These are phyloP conservation scores for Pestalotiopsis sp. DNA, from an alignment of 2,329 filamentous ascomycete genomes.

Conservation along the genomic window DNA sequence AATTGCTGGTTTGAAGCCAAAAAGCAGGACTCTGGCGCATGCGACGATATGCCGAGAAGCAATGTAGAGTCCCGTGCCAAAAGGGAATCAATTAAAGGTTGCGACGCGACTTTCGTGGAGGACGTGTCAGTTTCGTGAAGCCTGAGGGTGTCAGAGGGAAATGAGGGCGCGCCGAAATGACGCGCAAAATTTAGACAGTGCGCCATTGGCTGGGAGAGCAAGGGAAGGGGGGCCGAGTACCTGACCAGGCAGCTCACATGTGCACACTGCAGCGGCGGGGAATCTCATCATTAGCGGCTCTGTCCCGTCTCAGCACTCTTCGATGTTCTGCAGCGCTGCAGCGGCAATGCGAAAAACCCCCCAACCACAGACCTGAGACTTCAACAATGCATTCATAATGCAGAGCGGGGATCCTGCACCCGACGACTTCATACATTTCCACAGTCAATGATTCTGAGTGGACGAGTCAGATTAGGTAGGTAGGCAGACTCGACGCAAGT, in stretches of 20 bases:
- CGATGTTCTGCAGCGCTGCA: neutral
- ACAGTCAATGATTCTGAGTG: neutral
- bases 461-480: neutral
- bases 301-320: neutral
- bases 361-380: neutral
- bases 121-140: conserved; percentile 40
- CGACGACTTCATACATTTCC: neutral
- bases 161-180: conserved; percentile 17
- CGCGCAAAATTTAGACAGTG: conserved; percentile 13
- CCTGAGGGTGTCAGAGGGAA: conserved; percentile 16
- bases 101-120: conserved; percentile 17
- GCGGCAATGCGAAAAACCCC: conserved; percentile 1
- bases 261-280: neutral
- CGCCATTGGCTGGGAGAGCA: neutral
- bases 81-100: conserved; percentile 34
- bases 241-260: neutral
- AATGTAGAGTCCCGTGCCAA: conserved; percentile 8
- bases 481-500: neutral
- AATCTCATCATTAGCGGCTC: neutral
- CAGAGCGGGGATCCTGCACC: neutral
- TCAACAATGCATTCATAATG: neutral
- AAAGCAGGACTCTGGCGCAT: neutral
- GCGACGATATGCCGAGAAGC: conserved; percentile 17
- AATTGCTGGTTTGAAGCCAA: neutral
- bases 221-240: neutral